A percentile compares a stretch with the other conserved stretches of the same genome.
These are phyloP conservation scores for Sarocladium kiliense DNA, from an alignment of 2,329 filamentous ascomycete species.

Conservation along the genomic window DNA sequence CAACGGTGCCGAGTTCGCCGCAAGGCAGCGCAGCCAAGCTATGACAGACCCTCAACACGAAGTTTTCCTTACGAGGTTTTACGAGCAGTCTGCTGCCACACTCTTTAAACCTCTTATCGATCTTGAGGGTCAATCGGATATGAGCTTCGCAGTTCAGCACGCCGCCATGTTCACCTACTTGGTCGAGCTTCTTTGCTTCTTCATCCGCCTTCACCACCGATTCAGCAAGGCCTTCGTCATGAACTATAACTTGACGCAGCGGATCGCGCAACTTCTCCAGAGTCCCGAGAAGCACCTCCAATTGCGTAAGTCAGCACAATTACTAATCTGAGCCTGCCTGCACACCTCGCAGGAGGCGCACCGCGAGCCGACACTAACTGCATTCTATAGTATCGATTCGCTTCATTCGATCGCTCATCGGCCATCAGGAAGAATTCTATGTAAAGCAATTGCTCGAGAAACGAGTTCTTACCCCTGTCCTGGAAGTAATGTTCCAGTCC, in stretches of 20 bases:
- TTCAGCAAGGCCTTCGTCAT: slow-evolving; percentile 86
- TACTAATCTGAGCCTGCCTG: too few relatives aligned
- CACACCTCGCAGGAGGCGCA: too few relatives aligned
- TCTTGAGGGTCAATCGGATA: slow-evolving; percentile 63
- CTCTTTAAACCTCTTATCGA: slow-evolving; percentile 84
- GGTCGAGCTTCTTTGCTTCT: slow-evolving; percentile 90
- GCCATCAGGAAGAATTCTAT: slow-evolving; percentile 87
- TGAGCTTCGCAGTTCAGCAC: slow-evolving; percentile 73
- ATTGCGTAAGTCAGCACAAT: slow-evolving; percentile 56
- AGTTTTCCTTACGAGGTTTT: slow-evolving; percentile 80
- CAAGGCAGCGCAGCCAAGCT: slow-evolving; percentile 52
- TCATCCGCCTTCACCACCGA: slow-evolving; percentile 81
- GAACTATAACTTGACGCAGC: slow-evolving; percentile 68
- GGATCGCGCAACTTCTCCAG: slow-evolving; percentile 75
- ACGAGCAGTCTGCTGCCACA: slow-evolving; percentile 77
- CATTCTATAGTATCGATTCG: slow-evolving; percentile 69
- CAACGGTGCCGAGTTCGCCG: slow-evolving; percentile 61
- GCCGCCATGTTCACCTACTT: slow-evolving; percentile 88
- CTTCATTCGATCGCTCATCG: slow-evolving; percentile 84
- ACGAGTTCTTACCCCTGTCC: slow-evolving; percentile 74
- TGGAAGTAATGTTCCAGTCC: slow-evolving; percentile 77
- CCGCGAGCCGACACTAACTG: too few relatives aligned
- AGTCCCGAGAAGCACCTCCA: slow-evolving; percentile 90
- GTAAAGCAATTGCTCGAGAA: slow-evolving; percentile 78
- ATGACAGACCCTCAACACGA: slow-evolving; percentile 70